A percentile compares a stretch with the other conserved stretches of the same genome.
Evolutionary conservation across 768 basidiomycete species (phyloP).

Genomic region (Trametes cubensis): DNA sequence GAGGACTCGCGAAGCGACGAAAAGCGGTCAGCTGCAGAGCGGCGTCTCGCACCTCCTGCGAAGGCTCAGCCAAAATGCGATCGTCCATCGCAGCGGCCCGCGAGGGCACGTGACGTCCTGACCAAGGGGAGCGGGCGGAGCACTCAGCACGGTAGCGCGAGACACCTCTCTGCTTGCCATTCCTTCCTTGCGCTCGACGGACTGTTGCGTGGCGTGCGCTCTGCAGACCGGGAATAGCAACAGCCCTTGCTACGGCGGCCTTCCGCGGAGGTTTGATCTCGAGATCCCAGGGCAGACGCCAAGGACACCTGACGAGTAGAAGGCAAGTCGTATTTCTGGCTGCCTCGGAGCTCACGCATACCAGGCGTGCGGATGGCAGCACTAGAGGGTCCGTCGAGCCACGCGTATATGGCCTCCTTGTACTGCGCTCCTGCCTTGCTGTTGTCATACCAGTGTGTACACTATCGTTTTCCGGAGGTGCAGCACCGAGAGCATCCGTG

Average conservation of each 20-base stretch:
- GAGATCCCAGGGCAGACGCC: not conserved
- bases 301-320: not conserved
- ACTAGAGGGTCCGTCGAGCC: too few relatives aligned
- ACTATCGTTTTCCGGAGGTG: too few relatives aligned
- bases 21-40: conserved; percentile 4
- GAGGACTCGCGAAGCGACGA: not conserved
- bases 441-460: too few relatives aligned
- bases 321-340: not conserved
- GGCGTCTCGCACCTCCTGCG: not conserved
- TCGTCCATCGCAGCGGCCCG: conserved; percentile 1
- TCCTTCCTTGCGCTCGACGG: too few relatives aligned
- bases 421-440: too few relatives aligned
- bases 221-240: not conserved
- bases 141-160: not conserved
- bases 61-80: conserved; percentile 10
- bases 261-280: not conserved
- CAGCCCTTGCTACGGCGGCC: not conserved
- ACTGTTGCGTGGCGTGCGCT: not conserved
- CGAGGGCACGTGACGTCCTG: conserved; percentile 3
- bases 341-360: too few relatives aligned
- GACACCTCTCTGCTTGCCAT: too few relatives aligned
- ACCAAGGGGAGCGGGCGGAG: not conserved
- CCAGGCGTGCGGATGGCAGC: too few relatives aligned
- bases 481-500: too few relatives aligned
- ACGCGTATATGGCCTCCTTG: too few relatives aligned